These are phyloP conservation scores for Penicillium manginii DNA, from an alignment of 495 filamentous ascomycete species.

Conservation along the genomic window DNA sequence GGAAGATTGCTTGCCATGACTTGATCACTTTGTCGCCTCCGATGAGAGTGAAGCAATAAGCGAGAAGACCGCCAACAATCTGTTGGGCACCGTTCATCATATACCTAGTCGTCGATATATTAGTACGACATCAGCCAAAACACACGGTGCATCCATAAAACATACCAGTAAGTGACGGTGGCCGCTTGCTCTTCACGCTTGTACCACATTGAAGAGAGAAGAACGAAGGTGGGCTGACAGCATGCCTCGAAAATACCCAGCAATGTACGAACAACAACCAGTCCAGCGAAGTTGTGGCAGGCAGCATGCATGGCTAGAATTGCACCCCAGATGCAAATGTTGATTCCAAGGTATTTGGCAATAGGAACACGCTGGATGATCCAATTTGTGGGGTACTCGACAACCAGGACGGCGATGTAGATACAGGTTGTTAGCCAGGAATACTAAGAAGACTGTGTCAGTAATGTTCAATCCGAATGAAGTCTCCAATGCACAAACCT, in stretches of 20 bases:
- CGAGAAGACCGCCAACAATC: conserved; percentile 57
- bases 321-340: conserved; percentile 64
- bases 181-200: conserved; percentile 67
- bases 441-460: conserved; percentile 34
- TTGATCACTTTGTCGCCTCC: conserved; percentile 42
- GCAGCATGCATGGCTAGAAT: conserved; percentile 61
- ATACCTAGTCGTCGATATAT: conserved; percentile 42
- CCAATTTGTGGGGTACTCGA: conserved; percentile 61
- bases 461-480: neutral
- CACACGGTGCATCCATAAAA: neutral
- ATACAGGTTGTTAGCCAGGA: conserved; percentile 59
- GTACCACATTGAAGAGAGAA: conserved; percentile 76
- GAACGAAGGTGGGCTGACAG: conserved; percentile 60
- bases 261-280: conserved; percentile 61
- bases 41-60: conserved; percentile 63
- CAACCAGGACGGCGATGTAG: conserved; percentile 56
- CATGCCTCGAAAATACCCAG: conserved; percentile 72
- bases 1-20: conserved; percentile 64
- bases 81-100: conserved; percentile 68
- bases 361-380: conserved; percentile 64
- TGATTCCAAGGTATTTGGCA: conserved; percentile 63
- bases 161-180: conserved; percentile 67
- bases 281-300: conserved; percentile 57
- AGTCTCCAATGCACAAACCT: conserved; percentile 28
- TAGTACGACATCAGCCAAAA: neutral